Base-by-base conservation (phyloP, 192 early-diverging fungal genomes). In the Kickxella alabastrina region DNA sequence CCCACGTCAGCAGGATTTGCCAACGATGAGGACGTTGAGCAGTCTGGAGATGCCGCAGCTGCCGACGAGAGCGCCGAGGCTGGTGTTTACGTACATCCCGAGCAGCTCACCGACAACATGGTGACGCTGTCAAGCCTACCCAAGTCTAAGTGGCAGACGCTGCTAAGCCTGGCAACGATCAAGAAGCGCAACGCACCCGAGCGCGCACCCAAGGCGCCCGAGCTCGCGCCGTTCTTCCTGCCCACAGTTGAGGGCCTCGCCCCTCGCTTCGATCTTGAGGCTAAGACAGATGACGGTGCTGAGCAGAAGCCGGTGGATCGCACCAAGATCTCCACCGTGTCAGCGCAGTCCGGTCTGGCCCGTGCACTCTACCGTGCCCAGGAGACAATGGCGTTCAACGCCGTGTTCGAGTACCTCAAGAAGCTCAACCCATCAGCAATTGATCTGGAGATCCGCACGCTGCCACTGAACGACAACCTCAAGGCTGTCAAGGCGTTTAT, bases 151-250 rank as follows among this genome's bases (percentile, higher is more conserved):
- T 95, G 95, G 90, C 93, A 96, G 62, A 92, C 83, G 29, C 68
- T 98, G 43, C 68, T 97, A 44, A 91, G 84, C 62, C 62, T 97
- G 59, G 90, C 96, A 5, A 82, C 83, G 2, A 92, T 95, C 74
- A 94, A 95, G 79, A 81, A 89, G 61, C 88, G 95, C 49, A 98
- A 93, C 77, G 87, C 88, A 59, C 89, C 95, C 14, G 83, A 78
- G 40, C 85, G 89, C 62, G 80, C 89, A n/a, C 87, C 91, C n/a
- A 90, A 92, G 59, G 79, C 81, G 10, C 89, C 91, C 15, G 92
- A 95, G 58, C 82, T 83, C 36, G 90, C 92, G 14, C 92, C 94
- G 19, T 98, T 98, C 81, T 97, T 98, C 75, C 68, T 98, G 58
- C 86, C 86, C 10, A 90, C 92, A 1, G 50, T 91, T 4, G 68